These are phyloP conservation scores for Orychophragmus violaceus DNA, from an alignment of 345 rosid genomes.

Conservation along the genomic window DNA sequence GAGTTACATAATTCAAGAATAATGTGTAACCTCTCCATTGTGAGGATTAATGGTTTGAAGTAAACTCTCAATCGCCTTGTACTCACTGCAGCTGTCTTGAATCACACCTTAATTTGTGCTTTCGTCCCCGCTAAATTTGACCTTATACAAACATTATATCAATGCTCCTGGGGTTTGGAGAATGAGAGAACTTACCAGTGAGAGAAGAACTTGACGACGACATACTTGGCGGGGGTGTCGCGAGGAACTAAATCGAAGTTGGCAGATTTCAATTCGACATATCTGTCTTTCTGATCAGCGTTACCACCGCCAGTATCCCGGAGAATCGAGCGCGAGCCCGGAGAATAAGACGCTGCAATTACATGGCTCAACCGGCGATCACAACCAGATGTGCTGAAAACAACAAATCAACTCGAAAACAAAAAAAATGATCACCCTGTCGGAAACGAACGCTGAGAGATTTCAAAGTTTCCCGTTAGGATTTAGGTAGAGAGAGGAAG, in stretches of 20 bases:
- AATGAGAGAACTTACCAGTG: constrained; percentile 52
- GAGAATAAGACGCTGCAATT: constrained; percentile 32
- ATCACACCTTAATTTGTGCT: no score
- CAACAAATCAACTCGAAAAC: constrained; percentile 35
- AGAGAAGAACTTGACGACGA: constrained; percentile 88
- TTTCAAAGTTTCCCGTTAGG: not conserved
- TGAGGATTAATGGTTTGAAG: no score
- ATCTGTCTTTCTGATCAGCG: constrained; percentile 40
- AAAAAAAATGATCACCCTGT: not conserved
- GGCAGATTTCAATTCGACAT: constrained; percentile 60
- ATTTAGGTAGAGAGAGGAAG: not conserved
- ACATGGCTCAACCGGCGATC: constrained; percentile 29
- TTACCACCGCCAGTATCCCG: constrained; percentile 30
- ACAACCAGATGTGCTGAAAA: constrained; percentile 37
- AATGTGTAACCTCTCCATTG: no score
- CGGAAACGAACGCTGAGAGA: not conserved
- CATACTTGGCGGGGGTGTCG: constrained; percentile 64
- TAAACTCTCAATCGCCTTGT: no score
- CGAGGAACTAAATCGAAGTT: constrained; percentile 58
- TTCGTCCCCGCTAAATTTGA: no score
- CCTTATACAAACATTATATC: no score
- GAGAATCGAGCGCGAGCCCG: constrained; percentile 61
- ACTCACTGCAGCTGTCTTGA: no score
- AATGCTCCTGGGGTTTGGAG: not conserved
- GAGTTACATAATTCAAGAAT: no score